These are phyloP conservation scores for Zymoseptoria passerinii DNA, from an alignment of 2,329 filamentous ascomycete genomes.

Conservation along the genomic window DNA sequence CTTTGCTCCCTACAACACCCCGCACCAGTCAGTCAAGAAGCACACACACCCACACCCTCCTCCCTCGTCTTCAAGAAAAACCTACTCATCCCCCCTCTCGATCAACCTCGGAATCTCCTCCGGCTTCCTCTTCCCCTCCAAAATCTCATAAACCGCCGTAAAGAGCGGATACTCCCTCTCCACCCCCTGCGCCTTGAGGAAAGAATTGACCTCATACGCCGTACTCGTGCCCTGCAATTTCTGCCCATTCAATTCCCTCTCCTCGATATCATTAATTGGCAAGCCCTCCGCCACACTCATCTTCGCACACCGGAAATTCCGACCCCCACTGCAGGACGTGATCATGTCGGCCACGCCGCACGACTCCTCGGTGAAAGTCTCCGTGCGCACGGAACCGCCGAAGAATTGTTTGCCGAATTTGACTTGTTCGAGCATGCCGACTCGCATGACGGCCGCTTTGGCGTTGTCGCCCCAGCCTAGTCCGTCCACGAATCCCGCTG, in stretches of 20 bases:
- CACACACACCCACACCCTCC: background rate
- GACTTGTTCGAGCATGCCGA: constrained; percentile 93
- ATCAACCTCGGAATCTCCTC: constrained; percentile 69
- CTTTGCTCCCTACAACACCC: background rate
- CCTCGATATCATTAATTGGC: constrained; percentile 79
- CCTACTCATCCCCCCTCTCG: constrained; percentile 23
- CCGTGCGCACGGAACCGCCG: constrained; percentile 65
- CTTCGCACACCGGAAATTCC: constrained; percentile 91
- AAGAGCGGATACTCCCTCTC: constrained; percentile 87
- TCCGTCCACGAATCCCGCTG: constrained; percentile 90
- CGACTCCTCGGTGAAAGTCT: constrained; percentile 94
- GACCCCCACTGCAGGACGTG: constrained; percentile 82
- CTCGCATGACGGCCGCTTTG: constrained; percentile 96
- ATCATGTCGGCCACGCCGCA: constrained; percentile 93
- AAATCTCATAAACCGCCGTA: constrained; percentile 74
- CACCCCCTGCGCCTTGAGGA: constrained; percentile 67
- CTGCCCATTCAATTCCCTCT: constrained; percentile 85
- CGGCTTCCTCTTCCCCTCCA: constrained; percentile 66
- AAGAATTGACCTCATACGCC: constrained; percentile 81
- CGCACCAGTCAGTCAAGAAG: background rate
- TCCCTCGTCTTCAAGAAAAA: too few species aligned
- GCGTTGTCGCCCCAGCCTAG: constrained; percentile 97
- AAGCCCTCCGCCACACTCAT: constrained; percentile 73
- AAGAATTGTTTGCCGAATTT: constrained; percentile 94
- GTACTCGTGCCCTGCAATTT: constrained; percentile 93